Conservation (phyloP, 805 yeast species). For the Zygosaccharomyces bisporus region DNA sequence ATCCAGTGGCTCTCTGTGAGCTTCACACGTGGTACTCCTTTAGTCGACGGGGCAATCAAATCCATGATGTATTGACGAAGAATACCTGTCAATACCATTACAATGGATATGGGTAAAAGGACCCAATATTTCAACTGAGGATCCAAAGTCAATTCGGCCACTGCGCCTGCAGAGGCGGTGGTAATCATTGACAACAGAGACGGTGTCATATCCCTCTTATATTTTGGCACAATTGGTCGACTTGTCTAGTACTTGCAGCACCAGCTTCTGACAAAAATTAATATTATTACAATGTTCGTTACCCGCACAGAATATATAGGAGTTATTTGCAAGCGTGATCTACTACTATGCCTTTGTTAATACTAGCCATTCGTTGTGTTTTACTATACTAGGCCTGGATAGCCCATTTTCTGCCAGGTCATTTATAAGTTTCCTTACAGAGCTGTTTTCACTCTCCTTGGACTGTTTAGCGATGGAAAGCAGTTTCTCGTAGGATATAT, state of each 20-base stretch:
- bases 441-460: constrained; percentile 8
- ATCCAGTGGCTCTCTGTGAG: constrained; percentile 64
- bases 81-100: constrained; percentile 85
- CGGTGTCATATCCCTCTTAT: constrained; percentile 72
- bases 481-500: constrained; percentile 27
- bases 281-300: constrained; percentile 54
- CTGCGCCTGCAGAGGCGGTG: constrained; percentile 27
- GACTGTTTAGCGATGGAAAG: constrained; percentile 24
- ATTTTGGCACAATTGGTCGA: constrained; percentile 64
- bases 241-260: constrained; percentile 3
- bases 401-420: constrained; percentile 19
- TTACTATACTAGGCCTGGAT: constrained; percentile 15
- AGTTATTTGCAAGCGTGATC: neutral
- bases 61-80: constrained; percentile 64
- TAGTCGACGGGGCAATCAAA: constrained; percentile 57
- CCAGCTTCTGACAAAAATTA: constrained; percentile 13
- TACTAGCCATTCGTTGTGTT: constrained; percentile 20
- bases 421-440: constrained; percentile 15
- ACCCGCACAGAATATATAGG: constrained; percentile 43
- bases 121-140: constrained; percentile 88
- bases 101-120: constrained; percentile 78
- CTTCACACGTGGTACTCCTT: constrained; percentile 47
- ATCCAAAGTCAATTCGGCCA: constrained; percentile 63
- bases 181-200: constrained; percentile 37
- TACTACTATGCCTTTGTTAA: constrained; percentile 9